Conservation (phyloP, 176 grass and related monocot species). For the Aegilops speltoides region DNA sequence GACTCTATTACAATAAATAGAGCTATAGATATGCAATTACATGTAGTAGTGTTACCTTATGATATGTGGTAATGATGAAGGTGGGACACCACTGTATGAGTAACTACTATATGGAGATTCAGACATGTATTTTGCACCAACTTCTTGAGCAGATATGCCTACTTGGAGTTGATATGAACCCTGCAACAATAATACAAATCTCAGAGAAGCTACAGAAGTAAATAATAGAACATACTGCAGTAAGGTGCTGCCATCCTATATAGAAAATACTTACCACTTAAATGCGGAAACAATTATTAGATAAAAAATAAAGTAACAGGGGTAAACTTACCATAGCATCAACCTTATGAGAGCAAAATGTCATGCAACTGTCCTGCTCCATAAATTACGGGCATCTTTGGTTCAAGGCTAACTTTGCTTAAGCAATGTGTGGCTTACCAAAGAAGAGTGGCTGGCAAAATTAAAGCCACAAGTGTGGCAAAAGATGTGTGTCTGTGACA, state of each 20-base stretch:
- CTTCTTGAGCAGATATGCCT: slow-evolving; percentile 75
- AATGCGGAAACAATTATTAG: not conserved
- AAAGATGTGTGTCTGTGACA: not conserved
- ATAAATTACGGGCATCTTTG: slow-evolving; percentile 34
- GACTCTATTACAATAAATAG: slow-evolving; percentile 1
- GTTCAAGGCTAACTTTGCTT: too few species aligned
- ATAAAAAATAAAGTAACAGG: slow-evolving; percentile 12
- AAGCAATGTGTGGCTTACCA: too few species aligned
- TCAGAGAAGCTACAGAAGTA: slow-evolving; percentile 16
- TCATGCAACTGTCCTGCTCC: slow-evolving; percentile 72
- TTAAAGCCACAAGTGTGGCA: not conserved
- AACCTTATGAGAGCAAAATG: slow-evolving; percentile 73
- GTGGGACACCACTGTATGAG: slow-evolving; percentile 72
- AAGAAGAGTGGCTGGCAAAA: not conserved
- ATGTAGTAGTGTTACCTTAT: slow-evolving; percentile 57
- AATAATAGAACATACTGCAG: not conserved
- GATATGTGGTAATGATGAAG: slow-evolving; percentile 79
- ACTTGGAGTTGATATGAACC: slow-evolving; percentile 83
- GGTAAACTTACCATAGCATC: slow-evolving; percentile 66
- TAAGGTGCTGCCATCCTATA: slow-evolving; percentile 20
- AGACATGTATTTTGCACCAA: slow-evolving; percentile 64
- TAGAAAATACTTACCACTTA: not conserved
- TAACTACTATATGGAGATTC: slow-evolving; percentile 79
- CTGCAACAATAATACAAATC: slow-evolving; percentile 50
- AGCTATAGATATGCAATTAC: not conserved